A percentile compares a stretch with the other conserved stretches of the same genome.
These are phyloP conservation scores for Infundibulicybe gibba DNA, from an alignment of 768 basidiomycete species.

Conservation along the genomic window DNA sequence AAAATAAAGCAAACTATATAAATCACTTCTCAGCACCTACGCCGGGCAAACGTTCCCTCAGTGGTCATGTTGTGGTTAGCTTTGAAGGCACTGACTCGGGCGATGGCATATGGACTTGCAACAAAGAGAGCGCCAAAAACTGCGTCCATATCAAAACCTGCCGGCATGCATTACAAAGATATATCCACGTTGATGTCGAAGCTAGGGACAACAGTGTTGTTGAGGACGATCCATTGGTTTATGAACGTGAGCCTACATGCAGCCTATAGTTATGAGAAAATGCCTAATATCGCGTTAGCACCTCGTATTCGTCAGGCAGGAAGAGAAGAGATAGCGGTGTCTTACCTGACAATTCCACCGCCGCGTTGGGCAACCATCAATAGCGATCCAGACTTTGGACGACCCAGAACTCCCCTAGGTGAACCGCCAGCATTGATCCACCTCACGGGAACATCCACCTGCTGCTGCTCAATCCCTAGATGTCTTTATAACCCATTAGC, in stretches of 20 bases:
- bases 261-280: not conserved
- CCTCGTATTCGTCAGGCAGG: not conserved
- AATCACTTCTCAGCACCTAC: slow-evolving; percentile 6
- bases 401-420: not conserved
- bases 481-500: not conserved
- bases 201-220: slow-evolving; percentile 1
- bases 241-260: not conserved
- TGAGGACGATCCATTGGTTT: not conserved
- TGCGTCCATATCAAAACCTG: slow-evolving; percentile 7
- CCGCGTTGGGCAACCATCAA: slow-evolving; percentile 9
- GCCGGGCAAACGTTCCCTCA: not conserved
- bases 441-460: not conserved
- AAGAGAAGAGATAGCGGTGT: not conserved
- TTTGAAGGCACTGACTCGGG: slow-evolving; percentile 5
- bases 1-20: slow-evolving; percentile 1
- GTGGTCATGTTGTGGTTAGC: slow-evolving; percentile 3
- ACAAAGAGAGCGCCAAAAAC: slow-evolving; percentile 1
- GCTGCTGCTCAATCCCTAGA: slow-evolving; percentile 1
- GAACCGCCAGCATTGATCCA: not conserved
- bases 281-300: not conserved
- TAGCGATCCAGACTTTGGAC: not conserved
- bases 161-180: slow-evolving; percentile 5
- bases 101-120: slow-evolving; percentile 5
- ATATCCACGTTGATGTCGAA: slow-evolving; percentile 2
- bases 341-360: slow-evolving; percentile 7